phyloP scores from a whole-genome alignment of 2,329 filamentous ascomycete genomes.

The Sclerotinia trifoliorum region DNA sequence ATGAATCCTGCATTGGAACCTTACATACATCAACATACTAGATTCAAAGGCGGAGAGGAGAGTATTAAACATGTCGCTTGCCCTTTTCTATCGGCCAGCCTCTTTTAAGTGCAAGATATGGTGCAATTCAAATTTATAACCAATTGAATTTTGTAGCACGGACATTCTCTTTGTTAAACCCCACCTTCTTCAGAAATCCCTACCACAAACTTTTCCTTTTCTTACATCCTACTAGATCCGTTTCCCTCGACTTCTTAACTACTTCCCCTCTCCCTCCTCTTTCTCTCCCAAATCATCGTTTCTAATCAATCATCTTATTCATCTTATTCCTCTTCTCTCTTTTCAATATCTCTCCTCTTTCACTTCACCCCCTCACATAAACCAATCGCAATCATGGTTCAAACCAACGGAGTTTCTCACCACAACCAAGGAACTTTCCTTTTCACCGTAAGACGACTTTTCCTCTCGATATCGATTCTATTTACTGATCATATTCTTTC shows the following conservation, averaged over 20 bases:
- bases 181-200: constrained; percentile 19
- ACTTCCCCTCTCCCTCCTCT: constrained; percentile 45
- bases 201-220: constrained; percentile 21
- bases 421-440: constrained; percentile 72
- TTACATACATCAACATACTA: not conserved
- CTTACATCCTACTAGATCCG: constrained; percentile 2
- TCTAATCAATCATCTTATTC: constrained; percentile 41
- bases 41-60: too few species aligned
- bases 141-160: constrained; percentile 9
- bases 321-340: constrained; percentile 44
- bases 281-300: constrained; percentile 52
- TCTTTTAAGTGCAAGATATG: not conserved
- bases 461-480: constrained; percentile 4
- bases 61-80: too few species aligned
- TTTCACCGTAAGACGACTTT: constrained; percentile 63
- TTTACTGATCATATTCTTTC: constrained; percentile 26
- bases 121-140: constrained; percentile 8
- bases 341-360: constrained; percentile 43
- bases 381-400: constrained; percentile 64
- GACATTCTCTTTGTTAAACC: constrained; percentile 22
- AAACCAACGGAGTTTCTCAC: constrained; percentile 44
- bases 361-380: constrained; percentile 59
- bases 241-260: constrained; percentile 23
- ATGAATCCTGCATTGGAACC: not conserved
- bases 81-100: not conserved